Percentiles rank a stretch among this genome's conserved stretches.
These are phyloP conservation scores for Rhodocollybia butyracea DNA, from an alignment of 768 basidiomycete species.

Conservation along the genomic window DNA sequence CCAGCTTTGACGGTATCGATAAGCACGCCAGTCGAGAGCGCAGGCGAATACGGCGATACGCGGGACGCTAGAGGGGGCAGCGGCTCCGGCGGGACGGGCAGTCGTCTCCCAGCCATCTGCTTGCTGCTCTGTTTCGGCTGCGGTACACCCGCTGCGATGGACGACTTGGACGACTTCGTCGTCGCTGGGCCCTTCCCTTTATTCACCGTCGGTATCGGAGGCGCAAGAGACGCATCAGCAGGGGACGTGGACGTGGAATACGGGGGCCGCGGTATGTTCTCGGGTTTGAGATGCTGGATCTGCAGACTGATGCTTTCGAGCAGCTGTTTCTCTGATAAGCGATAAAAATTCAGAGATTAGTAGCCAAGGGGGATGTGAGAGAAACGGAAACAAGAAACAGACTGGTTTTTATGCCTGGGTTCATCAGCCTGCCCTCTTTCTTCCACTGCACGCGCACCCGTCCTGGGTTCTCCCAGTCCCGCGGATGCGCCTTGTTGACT, in stretches of 20 bases:
- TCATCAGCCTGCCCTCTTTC: conserved; percentile 67
- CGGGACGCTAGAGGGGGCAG: conserved; percentile 69
- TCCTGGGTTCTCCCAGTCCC: conserved; percentile 98
- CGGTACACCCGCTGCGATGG: conserved; percentile 18
- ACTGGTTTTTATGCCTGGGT: conserved; percentile 76
- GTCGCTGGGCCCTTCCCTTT: conserved; percentile 53
- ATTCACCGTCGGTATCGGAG: conserved; percentile 22
- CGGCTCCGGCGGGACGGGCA: conserved; percentile 77
- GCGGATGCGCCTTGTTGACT: conserved; percentile 86
- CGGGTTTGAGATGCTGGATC: conserved; percentile 72
- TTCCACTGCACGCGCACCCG: conserved; percentile 92
- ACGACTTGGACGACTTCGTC: conserved; percentile 41
- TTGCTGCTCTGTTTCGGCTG: conserved; percentile 24
- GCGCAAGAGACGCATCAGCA: conserved; percentile 24
- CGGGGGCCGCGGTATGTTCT: conserved; percentile 63
- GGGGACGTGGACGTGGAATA: conserved; percentile 38
- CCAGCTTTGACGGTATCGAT: conserved; percentile 85
- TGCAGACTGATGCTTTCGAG: conserved; percentile 71
- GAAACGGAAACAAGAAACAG: conserved; percentile 24
- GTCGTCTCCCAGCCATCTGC: conserved; percentile 36
- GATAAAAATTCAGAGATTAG: background rate
- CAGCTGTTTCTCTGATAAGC: conserved; percentile 68
- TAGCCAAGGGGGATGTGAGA: background rate
- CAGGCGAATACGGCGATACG: conserved; percentile 78
- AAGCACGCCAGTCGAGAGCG: conserved; percentile 71